A percentile compares a stretch with the other conserved stretches of the same genome.
These are phyloP conservation scores for Hanseniaspora vineae DNA, from an alignment of 805 yeast genomes.

Conservation along the genomic window DNA sequence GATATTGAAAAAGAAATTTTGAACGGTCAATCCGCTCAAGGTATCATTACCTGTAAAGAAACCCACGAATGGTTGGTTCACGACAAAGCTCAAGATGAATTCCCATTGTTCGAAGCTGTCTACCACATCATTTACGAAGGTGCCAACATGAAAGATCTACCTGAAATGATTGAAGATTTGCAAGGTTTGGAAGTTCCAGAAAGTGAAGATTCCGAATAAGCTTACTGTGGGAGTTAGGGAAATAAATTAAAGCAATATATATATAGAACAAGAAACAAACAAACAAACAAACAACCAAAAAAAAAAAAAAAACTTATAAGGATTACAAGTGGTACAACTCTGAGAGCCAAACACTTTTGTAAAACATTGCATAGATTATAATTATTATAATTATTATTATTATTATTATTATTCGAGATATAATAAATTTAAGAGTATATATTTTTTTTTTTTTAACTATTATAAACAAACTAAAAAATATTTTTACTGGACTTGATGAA, in stretches of 20 bases:
- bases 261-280: no score
- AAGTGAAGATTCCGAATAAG: not conserved
- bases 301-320: not conserved
- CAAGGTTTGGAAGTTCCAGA: slow-evolving; percentile 11
- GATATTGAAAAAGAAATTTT: slow-evolving; percentile 77
- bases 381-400: no score
- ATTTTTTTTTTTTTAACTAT: no score
- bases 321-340: no score
- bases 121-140: slow-evolving; percentile 72
- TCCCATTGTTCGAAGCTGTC: slow-evolving; percentile 58
- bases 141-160: slow-evolving; percentile 62
- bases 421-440: no score
- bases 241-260: no score
- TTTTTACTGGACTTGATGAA: no score
- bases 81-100: slow-evolving; percentile 39
- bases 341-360: no score
- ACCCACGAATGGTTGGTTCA: slow-evolving; percentile 68
- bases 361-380: no score
- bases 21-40: slow-evolving; percentile 96
- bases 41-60: slow-evolving; percentile 80
- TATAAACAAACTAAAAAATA: no score
- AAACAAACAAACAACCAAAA: not conserved
- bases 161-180: slow-evolving; percentile 47
- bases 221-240: no score
- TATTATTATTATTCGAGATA: no score